Evolutionary conservation across 2,329 filamentous ascomycete species (phyloP), one percentile per base, ranked within the genome.

Genomic region (Chaetothyriales sp.): DNA sequence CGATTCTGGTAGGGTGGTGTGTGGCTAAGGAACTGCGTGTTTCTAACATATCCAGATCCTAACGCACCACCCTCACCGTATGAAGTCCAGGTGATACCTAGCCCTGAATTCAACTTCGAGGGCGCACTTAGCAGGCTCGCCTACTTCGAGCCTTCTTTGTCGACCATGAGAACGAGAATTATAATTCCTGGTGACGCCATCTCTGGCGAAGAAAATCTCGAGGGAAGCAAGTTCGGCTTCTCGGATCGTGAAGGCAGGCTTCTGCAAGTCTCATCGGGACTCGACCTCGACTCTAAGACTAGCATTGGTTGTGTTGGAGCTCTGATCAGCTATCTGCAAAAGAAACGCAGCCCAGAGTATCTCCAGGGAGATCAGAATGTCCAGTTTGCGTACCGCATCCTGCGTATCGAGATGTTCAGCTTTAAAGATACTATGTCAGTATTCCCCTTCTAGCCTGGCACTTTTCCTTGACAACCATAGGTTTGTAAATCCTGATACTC

Each of bases 291-390:
- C 2, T 90, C 84, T 59, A 71, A 67, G 5, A 64, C 84, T 10
- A 86, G 87, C 70, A 72, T 94, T 46, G 85, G 86, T 2, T 96
- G 92, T 66, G 84, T 83, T 22, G 87, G 89, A n/a, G 89, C 89
- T 22, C 69, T 96, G 2, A 68, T 96, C n/a, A 76, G 77, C 4
- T 86, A 93, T 57, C 66, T 95, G 20, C 79, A 86, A 59, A 79
- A 86, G 49, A 76, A 80, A 58, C 75, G 75, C 62, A 76, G 80
- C 42, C 73, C 77, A 2, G 74, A 79, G 36, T 82, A 79, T 60
- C 68, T 83, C 2, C 77, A 80, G 1, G 76, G 77, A 25, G 79
- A 83, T 53, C 66, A 71, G 12, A 71, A 73, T 26, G 72, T 73
- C 2, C 64, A 69, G n/a, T 60, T 69, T 8, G 67, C 77, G 43